Base-by-base conservation (phyloP, 495 filamentous ascomycete genomes). In the Talaromyces adpressus region DNA sequence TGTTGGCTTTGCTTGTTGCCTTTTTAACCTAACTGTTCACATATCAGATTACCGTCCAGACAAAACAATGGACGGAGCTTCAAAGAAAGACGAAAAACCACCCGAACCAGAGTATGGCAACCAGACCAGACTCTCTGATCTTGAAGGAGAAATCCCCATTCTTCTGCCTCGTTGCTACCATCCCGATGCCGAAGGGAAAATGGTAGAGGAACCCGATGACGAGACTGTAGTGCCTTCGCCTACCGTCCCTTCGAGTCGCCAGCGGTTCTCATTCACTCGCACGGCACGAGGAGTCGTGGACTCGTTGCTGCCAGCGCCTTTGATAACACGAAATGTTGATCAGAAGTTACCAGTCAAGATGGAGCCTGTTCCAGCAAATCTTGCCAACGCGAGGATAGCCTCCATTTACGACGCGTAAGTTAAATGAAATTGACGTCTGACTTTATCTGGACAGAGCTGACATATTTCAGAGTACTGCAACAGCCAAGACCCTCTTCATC, bases 381-480 rank as follows among this genome's bases (percentile, higher is more conserved):
- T 51, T 11, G 41, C 27, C 1, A 36, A 53, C n/a, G 60, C 41
- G 2, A 62, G 60, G 6, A 52, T 12, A 0, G 60, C 27, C 1
- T 39, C 60, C 16, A 47, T 62, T 12, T 53, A 52, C 20, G 45
- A 62, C 4, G 11, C 12, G 60, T 62, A 62, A 62, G 60, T 22
- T 34, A 4, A 30, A 29, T 9, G 9, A 16, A 16, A 41, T 41
- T 16, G 11, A 56, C 22, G 25, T 56, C 27, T n/a, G n/a, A 59
- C 1, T 20, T 27, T 39, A 59, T 20, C 3, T 29, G 32, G 20
- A 59, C n/a, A 32, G 32, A 27, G 36, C 36, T 61, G 22, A 61
- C 58, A 47, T 62, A 4, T 16, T 56, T 1, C 52, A 62, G 60
- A 23, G 27, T 30, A 30, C n/a, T 32, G n/a, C 27, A 62, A 18